Evolutionary conservation across 2,329 filamentous ascomycete genomes (phyloP), one percentile per base, ranked within the genome.

Genomic region (Fusarium concolor): DNA sequence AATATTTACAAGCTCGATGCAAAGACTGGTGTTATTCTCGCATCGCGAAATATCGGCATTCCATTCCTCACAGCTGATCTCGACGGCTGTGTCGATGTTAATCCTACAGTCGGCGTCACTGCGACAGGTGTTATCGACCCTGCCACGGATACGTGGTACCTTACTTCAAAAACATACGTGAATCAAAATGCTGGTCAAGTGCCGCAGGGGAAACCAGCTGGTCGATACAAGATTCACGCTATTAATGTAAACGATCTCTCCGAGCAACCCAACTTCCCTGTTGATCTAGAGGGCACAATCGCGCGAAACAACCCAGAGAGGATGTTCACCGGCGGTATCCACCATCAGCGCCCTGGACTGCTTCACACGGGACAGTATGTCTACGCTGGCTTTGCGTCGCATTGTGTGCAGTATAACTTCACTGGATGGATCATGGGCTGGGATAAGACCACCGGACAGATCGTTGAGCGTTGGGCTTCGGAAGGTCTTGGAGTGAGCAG

Each of bases 351-450:
- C 10, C 83, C 86, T 0, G 81, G 79, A 5, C 72, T 88, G 14
- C 76, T 82, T 2, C 76, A 83, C 24, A 74, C 82, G 0, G 83
- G 83, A 3, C 77, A 82, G 50, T 80, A 79, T 42, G 76, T 88
- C 8, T 86, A 86, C 54, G 83, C 81, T 1, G 85, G 79, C 0
- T 87, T 87, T 62, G 85, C 84, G 1, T 85, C 84, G 11, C 83
- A 87, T 62, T 88, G 85, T 49, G 85, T 86, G 24, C 79, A 83
- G 56, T 87, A 83, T 72, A 86, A 87, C 70, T 86, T 86, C 63
- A 86, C 84, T 2, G 84, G 84, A 24, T 83, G 82, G 77, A 76
- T 87, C 39, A 78, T 87, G 39, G 83, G 83, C 5, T 80, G 83
- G 70, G 79, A 85, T 72, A 81, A 83, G 59, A 79, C 77, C 1